Evolutionary conservation across 2,329 filamentous ascomycete genomes (phyloP).

Genomic region (Aspergillus spinulosporus): DNA sequence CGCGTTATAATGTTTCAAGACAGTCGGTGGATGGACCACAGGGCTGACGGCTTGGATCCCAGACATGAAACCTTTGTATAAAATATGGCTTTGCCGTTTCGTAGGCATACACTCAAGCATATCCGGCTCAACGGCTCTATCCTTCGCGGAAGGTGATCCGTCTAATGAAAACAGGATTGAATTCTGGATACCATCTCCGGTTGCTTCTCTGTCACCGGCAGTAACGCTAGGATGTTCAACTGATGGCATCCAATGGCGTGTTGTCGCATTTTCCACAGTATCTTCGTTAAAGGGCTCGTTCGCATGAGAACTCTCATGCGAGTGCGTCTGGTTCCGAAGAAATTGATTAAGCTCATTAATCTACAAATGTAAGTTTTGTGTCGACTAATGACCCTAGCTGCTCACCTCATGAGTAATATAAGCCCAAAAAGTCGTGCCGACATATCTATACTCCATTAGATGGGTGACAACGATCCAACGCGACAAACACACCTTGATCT

Average conservation of each 20-base stretch:
- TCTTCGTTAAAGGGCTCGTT: slow-evolving; percentile 29
- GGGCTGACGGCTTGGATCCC: slow-evolving; percentile 49
- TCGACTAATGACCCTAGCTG: not conserved
- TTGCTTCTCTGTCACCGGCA: slow-evolving; percentile 20
- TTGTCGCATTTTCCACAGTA: slow-evolving; percentile 15
- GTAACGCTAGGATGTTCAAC: slow-evolving; percentile 18
- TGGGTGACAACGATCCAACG: not conserved
- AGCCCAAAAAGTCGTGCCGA: slow-evolving; percentile 49
- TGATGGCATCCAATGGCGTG: slow-evolving; percentile 25
- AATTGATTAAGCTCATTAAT: slow-evolving; percentile 48
- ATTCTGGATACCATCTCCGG: slow-evolving; percentile 35
- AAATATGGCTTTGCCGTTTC: slow-evolving; percentile 47
- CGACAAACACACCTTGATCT: slow-evolving; percentile 41
- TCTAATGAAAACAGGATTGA: slow-evolving; percentile 40
- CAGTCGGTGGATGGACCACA: slow-evolving; percentile 46
- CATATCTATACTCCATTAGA: slow-evolving; percentile 37
- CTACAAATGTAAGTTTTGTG: slow-evolving; percentile 26
- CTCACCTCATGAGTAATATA: slow-evolving; percentile 47
- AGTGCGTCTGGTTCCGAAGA: slow-evolving; percentile 43
- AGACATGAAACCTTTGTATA: slow-evolving; percentile 50
- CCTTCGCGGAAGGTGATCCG: slow-evolving; percentile 36
- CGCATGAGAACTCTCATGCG: slow-evolving; percentile 28
- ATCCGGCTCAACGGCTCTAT: slow-evolving; percentile 38
- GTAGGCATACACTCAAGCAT: slow-evolving; percentile 46
- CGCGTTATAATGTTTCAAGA: slow-evolving; percentile 42